Conservation (phyloP, 2,329 filamentous ascomycete genomes). For the Cytospora piceae region DNA sequence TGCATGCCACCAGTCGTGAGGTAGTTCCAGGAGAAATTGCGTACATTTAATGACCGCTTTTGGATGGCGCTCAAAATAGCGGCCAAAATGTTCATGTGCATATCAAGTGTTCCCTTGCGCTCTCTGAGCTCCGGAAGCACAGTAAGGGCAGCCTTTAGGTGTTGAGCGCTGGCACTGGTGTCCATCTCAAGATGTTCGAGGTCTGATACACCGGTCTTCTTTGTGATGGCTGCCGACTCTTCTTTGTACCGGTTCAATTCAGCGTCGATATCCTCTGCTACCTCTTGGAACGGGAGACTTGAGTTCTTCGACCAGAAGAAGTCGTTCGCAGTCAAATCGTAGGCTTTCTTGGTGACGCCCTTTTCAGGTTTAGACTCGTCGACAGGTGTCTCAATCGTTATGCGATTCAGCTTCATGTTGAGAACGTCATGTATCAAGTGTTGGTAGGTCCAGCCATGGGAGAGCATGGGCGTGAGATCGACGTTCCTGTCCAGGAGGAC, state of each 20-base stretch:
- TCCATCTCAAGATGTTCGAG: slow-evolving; percentile 93
- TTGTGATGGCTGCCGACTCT: slow-evolving; percentile 90
- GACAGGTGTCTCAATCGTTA: slow-evolving; percentile 82
- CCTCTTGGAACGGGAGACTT: slow-evolving; percentile 73
- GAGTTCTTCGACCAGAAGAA: slow-evolving; percentile 98
- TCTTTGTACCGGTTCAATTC: slow-evolving; percentile 95
- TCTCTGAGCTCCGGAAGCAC: slow-evolving; percentile 89
- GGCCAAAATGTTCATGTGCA: slow-evolving; percentile 96
- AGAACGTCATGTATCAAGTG: slow-evolving; percentile 78
- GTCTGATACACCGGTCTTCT: slow-evolving; percentile 89
- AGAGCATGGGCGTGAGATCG: slow-evolving; percentile 97
- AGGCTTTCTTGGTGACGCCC: slow-evolving; percentile 81
- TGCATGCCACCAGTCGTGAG: background rate
- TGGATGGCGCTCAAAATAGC: slow-evolving; percentile 69
- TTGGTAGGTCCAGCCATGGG: slow-evolving; percentile 83
- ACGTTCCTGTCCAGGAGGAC: slow-evolving; percentile 95
- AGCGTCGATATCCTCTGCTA: slow-evolving; percentile 63
- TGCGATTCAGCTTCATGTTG: slow-evolving; percentile 73
- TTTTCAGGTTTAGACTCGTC: slow-evolving; percentile 78
- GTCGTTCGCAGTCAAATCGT: slow-evolving; percentile 86
- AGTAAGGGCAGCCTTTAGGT: slow-evolving; percentile 94
- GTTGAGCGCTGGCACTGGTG: slow-evolving; percentile 84
- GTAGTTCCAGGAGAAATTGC: background rate
- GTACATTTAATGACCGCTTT: slow-evolving; percentile 79
- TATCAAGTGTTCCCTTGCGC: slow-evolving; percentile 89